Base-by-base conservation (phyloP, 805 yeast species). In the Wickerhamiella brachini region DNA sequence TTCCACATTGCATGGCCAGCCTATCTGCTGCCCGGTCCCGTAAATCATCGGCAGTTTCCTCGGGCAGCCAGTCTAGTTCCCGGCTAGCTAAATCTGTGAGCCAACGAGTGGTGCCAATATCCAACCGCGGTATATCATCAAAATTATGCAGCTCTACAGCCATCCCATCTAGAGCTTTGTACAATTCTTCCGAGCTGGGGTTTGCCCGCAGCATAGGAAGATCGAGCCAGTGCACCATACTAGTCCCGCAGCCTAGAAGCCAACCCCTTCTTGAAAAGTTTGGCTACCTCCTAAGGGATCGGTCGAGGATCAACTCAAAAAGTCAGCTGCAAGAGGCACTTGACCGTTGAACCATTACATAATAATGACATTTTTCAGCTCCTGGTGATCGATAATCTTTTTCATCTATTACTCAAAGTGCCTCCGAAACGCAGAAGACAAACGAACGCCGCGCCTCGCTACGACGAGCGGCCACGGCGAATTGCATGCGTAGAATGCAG, bases 401-500 rank as follows among this genome's bases (percentile, higher is more conserved):
- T 34, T 13, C 23, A 20, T 31, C 29, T 20, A 15, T 9, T 31
- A 37, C 7, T 21, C 29, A 20, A 22, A 17, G 23, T 43, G 47
- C 22, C 41, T 17, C 41, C 41, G 18, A 15, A 17, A 37, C 17
- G 20, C 41, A 7, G 20, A 37, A 37, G 34, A 29, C 34, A 37
- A 37, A 17, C 41, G 4, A 15, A 15, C 41, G 20, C 41, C 41
- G 41, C 41, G 9, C 17, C 20, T 17, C 41, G 24, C 24, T 41
- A 20, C 24, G 44, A 41, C n/a, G 44, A 41, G 7, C 10, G 7
- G 24, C 24, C 44, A 15, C 44, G 49, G 23, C 42, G 43, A 34
- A 20, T 37, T 22, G 97, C 97, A 0, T 93, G 98, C 70, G 87
- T 86, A 1, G 95, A 90, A 61, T 93, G 98, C 64, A 77, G 97